Percentiles rank a stretch among this genome's conserved stretches.
Evolutionary conservation across 306 rosid species (phyloP).

Genomic region (Vigna radiata): DNA sequence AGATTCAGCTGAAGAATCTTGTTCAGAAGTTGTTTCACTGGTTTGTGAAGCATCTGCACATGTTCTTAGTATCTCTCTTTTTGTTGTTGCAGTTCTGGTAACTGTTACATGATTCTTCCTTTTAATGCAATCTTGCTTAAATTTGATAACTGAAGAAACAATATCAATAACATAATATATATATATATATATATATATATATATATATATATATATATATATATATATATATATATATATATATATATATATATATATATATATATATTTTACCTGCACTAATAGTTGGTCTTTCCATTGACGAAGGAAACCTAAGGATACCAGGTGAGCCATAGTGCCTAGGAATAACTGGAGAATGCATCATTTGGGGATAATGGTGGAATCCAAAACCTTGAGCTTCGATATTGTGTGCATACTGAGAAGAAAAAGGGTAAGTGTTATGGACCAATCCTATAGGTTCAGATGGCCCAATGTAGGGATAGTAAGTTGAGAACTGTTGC

Average conservation of each 20-base stretch:
- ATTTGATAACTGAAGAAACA: background rate
- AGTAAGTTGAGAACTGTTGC: conserved; percentile 65
- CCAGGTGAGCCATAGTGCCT: conserved; percentile 58
- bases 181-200: no score
- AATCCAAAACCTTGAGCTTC: conserved; percentile 64
- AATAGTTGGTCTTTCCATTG: conserved; percentile 46
- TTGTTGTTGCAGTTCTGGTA: conserved; percentile 46
- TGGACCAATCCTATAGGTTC: conserved; percentile 62
- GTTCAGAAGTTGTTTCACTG: conserved; percentile 56
- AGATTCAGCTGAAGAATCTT: conserved; percentile 53
- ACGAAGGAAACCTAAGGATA: conserved; percentile 67
- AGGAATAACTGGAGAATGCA: conserved; percentile 64
- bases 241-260: no score
- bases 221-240: no score
- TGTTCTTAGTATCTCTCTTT: conserved; percentile 41
- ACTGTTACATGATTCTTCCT: conserved; percentile 47
- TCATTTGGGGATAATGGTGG: conserved; percentile 67
- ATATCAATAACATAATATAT: background rate
- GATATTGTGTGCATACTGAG: conserved; percentile 62
- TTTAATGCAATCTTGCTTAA: conserved; percentile 12
- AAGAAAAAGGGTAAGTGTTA: conserved; percentile 61
- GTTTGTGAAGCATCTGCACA: conserved; percentile 48
- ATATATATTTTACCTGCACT: conserved; percentile 43
- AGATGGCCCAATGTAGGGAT: conserved; percentile 56
- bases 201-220: no score